Evolutionary conservation across 2,329 filamentous ascomycete genomes (phyloP).

Genomic region (Geoglossum cookeanum): DNA sequence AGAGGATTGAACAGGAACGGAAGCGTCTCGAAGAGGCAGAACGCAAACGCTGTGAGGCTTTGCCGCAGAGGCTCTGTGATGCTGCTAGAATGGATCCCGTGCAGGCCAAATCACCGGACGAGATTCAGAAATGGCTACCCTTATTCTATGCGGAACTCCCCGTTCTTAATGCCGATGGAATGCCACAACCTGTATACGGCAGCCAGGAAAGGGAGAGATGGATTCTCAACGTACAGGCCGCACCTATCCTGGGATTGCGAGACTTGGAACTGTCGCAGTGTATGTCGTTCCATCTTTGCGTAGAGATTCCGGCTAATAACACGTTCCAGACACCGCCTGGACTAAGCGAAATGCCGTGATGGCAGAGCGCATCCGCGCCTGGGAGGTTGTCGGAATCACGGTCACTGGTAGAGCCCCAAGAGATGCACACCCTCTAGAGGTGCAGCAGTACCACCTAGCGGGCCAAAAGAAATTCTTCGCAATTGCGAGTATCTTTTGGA

Average conservation of each 20-base stretch:
- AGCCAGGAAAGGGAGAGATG: constrained; percentile 24
- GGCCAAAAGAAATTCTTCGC: constrained; percentile 25
- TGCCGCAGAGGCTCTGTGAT: constrained; percentile 25
- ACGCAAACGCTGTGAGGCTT: constrained; percentile 24
- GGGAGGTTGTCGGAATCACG: neutral
- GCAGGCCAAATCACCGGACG: constrained; percentile 22
- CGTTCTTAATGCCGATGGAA: constrained; percentile 5
- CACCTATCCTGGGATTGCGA: constrained; percentile 28
- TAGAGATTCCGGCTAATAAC: constrained; percentile 5
- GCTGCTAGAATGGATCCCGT: constrained; percentile 25
- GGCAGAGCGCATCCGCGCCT: constrained; percentile 19
- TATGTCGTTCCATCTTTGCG: constrained; percentile 10
- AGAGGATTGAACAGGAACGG: constrained; percentile 5
- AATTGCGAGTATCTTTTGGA: constrained; percentile 32
- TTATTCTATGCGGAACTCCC: constrained; percentile 24
- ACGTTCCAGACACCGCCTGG: constrained; percentile 22
- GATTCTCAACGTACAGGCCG: constrained; percentile 30
- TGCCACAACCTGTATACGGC: constrained; percentile 4
- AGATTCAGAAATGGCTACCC: constrained; percentile 27
- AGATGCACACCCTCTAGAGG: neutral
- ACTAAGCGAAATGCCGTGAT: constrained; percentile 25
- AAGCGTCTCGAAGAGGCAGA: constrained; percentile 5
- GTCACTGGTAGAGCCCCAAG: neutral
- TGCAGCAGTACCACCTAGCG: neutral
- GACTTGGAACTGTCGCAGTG: constrained; percentile 29